Percentiles rank a stretch among this genome's conserved stretches.
These are phyloP conservation scores for Diaporthe nobilis DNA, from an alignment of 2,329 filamentous ascomycete genomes.

Conservation along the genomic window DNA sequence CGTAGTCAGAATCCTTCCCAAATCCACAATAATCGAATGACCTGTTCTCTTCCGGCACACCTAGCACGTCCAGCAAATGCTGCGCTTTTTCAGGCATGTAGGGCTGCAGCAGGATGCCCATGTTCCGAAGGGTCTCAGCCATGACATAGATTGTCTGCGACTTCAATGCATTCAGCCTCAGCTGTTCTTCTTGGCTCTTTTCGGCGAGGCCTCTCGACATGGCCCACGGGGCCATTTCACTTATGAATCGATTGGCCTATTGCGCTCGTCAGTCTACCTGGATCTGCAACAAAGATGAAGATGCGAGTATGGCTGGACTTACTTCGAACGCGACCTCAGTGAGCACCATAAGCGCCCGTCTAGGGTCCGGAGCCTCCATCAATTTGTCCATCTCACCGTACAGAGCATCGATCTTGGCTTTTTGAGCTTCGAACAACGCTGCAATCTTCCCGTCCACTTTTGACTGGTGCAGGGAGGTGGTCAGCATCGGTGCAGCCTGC, in stretches of 20 bases:
- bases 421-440: constrained; percentile 30
- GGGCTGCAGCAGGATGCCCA: constrained; percentile 88
- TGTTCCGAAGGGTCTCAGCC: constrained; percentile 83
- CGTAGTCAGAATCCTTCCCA: constrained; percentile 80
- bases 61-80: constrained; percentile 81
- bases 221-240: constrained; percentile 78
- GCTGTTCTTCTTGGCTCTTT: constrained; percentile 50
- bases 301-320: constrained; percentile 44
- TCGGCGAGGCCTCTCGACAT: constrained; percentile 55
- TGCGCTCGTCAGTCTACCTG: constrained; percentile 37
- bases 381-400: constrained; percentile 15
- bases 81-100: constrained; percentile 87
- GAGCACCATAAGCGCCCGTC: constrained; percentile 53
- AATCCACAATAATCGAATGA: constrained; percentile 73
- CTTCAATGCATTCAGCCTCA: constrained; percentile 57
- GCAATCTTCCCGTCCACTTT: constrained; percentile 3
- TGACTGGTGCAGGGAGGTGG: constrained; percentile 3
- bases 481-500: constrained; percentile 46
- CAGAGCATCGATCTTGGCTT: background rate
- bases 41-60: constrained; percentile 75
- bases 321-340: constrained; percentile 75
- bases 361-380: constrained; percentile 39
- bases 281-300: background rate
- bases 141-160: constrained; percentile 75
- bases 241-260: constrained; percentile 78